Percentiles rank a stretch among this genome's conserved stretches.
These are phyloP conservation scores for Lepidium didymum DNA, from an alignment of 345 rosid genomes.

Conservation along the genomic window DNA sequence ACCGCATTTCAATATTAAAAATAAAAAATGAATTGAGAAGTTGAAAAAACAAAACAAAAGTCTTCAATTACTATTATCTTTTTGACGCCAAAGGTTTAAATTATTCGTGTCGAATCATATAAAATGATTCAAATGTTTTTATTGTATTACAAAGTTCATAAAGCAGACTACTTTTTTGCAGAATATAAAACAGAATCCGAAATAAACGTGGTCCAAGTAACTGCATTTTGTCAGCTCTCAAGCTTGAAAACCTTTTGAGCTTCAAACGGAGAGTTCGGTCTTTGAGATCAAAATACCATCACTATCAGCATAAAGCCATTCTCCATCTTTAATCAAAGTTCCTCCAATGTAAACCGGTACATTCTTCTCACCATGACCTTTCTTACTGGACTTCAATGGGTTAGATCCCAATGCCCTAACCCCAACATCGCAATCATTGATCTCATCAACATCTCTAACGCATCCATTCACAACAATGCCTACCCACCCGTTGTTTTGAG, in stretches of 20 bases:
- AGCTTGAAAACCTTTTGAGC: background rate
- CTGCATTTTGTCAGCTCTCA: background rate
- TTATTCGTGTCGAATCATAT: no score
- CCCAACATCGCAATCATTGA: constrained; percentile 63
- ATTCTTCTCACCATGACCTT: constrained; percentile 71
- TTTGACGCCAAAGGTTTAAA: no score
- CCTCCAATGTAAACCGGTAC: constrained; percentile 55
- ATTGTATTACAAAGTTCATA: no score
- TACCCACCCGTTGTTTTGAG: constrained; percentile 79
- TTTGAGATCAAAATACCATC: constrained; percentile 73
- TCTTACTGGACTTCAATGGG: constrained; percentile 73
- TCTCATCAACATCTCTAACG: constrained; percentile 82
- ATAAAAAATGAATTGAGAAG: no score
- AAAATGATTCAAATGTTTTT: no score
- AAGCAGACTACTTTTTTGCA: no score
- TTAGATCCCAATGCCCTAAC: constrained; percentile 74
- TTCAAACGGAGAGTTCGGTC: constrained; percentile 47
- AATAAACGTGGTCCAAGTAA: background rate
- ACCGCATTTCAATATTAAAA: no score
- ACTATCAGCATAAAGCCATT: constrained; percentile 83
- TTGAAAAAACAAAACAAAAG: no score
- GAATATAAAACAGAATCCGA: background rate
- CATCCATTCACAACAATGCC: constrained; percentile 80
- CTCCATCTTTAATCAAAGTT: constrained; percentile 54
- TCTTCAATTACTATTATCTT: no score